These are phyloP conservation scores for Annona cherimola DNA, from an alignment of 164 flowering plant species.

Conservation along the genomic window DNA sequence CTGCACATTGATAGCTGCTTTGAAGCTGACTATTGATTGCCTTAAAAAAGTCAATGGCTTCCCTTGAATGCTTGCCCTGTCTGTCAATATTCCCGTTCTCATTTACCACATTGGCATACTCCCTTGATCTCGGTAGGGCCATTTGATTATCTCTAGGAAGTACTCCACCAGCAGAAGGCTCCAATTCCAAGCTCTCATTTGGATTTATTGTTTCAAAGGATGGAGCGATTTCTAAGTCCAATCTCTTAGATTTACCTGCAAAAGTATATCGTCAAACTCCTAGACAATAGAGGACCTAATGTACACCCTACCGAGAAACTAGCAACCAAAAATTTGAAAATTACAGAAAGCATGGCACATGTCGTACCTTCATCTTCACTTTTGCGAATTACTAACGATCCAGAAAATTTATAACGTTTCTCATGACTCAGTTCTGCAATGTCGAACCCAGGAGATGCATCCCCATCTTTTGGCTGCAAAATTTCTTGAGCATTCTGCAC, in stretches of 20 bases:
- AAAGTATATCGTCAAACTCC: neutral
- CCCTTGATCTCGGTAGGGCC: neutral
- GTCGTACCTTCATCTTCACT: conserved; percentile 7
- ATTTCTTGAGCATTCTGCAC: conserved; percentile 32
- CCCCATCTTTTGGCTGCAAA: conserved; percentile 16
- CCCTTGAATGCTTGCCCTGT: conserved; percentile 28
- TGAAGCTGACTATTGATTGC: conserved; percentile 34
- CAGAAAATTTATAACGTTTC: conserved; percentile 10
- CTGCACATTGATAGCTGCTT: conserved; percentile 1
- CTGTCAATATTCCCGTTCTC: conserved; percentile 17
- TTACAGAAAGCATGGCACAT: neutral
- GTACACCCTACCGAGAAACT: neutral
- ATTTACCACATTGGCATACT: neutral
- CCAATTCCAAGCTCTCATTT: neutral
- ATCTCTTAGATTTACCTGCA: conserved; percentile 2
- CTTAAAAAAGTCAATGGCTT: conserved; percentile 79
- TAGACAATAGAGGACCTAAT: neutral
- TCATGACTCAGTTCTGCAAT: conserved; percentile 17
- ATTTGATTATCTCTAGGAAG: neutral
- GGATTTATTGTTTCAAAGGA: conserved; percentile 14
- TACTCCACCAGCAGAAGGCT: neutral
- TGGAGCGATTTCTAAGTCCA: conserved; percentile 11
- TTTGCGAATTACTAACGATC: conserved; percentile 9
- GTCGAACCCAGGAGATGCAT: conserved; percentile 15
- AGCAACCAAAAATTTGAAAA: neutral